Evolutionary conservation across 2,329 filamentous ascomycete genomes (phyloP), one percentile per base, ranked within the genome.

Genomic region (Colletotrichum gloeosporioides): DNA sequence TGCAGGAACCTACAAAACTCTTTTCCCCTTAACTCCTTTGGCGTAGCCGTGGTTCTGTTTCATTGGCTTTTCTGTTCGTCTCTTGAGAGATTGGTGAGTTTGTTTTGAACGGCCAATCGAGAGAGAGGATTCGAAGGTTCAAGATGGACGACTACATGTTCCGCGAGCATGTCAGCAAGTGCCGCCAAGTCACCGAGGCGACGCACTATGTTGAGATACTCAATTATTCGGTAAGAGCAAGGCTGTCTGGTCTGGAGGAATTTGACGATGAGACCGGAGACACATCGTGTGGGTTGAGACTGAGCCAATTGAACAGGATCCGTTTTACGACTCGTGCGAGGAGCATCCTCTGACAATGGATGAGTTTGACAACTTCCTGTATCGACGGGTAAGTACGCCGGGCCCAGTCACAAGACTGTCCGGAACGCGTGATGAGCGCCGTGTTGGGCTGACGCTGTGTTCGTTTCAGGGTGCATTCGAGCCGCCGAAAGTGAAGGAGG

Each of bases 141-240:
- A 81, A 76, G 31, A 92, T 92, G 90, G 90, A 92, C 81, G 89
- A 92, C 79, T 92, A 91, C 80, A 87, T 92, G 83, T 92, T 92
- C 78, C 84, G 85, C 77, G 78, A 82, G 36, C 87, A 88, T 79
- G 85, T 92, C 74, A 80, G 84, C 12, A 82, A 86, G 62, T 92
- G 89, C 80, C 86, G 83, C 27, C 84, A 85, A 36, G 88, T 92
- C 64, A 76, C 82, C 5, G 91, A 92, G 82, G 83, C 83, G 70
- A 92, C 90, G 22, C 87, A 84, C 78, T 92, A 91, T 80, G 78
- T 92, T 29, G 89, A 92, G 81, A 90, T 92, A 49, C 87, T 91
- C 79, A 92, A 92, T 78, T 92, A 91, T 78, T 89, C 90, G 80
- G 90, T 92, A 82, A 77, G 89, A 13, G 4, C 15, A 32, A 69